Base-by-base conservation (phyloP, 768 basidiomycete species). In the Lenzites betulinus region DNA sequence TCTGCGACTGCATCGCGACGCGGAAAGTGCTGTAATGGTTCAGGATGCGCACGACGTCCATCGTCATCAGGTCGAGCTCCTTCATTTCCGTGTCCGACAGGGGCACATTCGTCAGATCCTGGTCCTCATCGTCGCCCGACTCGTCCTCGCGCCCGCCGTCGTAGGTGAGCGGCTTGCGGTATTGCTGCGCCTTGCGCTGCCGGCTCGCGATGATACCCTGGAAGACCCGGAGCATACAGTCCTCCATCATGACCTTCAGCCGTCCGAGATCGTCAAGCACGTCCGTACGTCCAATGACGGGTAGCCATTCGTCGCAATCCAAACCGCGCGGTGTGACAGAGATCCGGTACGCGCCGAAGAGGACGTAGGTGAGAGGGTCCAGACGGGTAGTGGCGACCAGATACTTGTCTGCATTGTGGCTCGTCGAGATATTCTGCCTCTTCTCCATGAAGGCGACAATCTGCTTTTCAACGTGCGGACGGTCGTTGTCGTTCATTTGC, bases 291-390 rank as follows among this genome's bases (percentile, higher is more conserved):
- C 91, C 91, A 38, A 88, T 80, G 47, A 95, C 81, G 22, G 94
- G 92, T 12, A 98, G 76, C 95, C 95, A 98, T 44, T 84, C 86
- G 68, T 98, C 95, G 68, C 93, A 95, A 68, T 89, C 87, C 51
- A 98, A 72, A 7, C 93, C 92, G 18, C 83, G 81, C 39, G 85
- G 82, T 0, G 83, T 83, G 42, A 90, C 85, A 60, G 83, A 75
- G 30, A 95, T 81, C 51, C 87, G 82, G 72, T 92, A 86, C 0
- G 93, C 94, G 7, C 95, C 95, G 67, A 98, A 96, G 12, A 98
- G 79, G 72, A 96, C 81, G 71, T 95, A 96, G 5, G 88, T 88
- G 80, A 98, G 79, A 9, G 91, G 90, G 70, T 96, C 93, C 25
- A 98, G 76, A 46, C 87, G 86, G 0, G 93, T 95, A 13, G 93